Base-by-base conservation (phyloP, 345 rosid species). In the Geranium brycei region DNA sequence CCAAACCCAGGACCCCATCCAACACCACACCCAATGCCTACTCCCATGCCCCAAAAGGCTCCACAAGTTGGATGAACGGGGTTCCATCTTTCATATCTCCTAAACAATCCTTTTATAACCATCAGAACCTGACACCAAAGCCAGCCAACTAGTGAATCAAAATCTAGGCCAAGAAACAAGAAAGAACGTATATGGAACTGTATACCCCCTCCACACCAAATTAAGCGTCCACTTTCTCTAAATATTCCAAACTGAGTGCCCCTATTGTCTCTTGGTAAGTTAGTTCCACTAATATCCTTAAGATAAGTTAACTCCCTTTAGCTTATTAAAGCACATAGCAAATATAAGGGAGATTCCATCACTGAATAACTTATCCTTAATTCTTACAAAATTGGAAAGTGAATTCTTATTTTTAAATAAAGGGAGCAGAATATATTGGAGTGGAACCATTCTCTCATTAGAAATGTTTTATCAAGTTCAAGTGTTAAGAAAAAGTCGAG, bases 1-100 rank as follows among this genome's bases (percentile, higher is more conserved):
- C 98, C 98, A 62, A 91, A 89, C 35, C 98, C 95, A 60, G 98
- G 98, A 23, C 96, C 98, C 98, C 98, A 91, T 14, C 98, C 97
- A 4, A 91, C 82, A 2, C 97, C 97, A 69, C 97, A 91, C 7
- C 97, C 97, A 67, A 88, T 31, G 35, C 97, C 96, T 51, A 89
- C 47, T 14, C 98, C 98, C 96, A 91, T 87, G 3, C 95, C 98
- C 96, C 96, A 91, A 69, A 91, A 91, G 12, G 96, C 85, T 68
- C 98, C 98, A 30, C 64, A 62, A 6, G 97, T 84, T 28, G 97
- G 95, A 77, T 91, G 97, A 67, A 91, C 95, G 3, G 97, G 95
- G 69, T 87, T 91, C 96, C 97, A 86, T 73, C 88, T 86, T 72
- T 85, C 62, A 57, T 91, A 86, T 77, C 93, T 81, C 73, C 95